Evolutionary conservation across 2,329 filamentous ascomycete species (phyloP), one percentile per base, ranked within the genome.

Genomic region (Coniochaeta prunicola): DNA sequence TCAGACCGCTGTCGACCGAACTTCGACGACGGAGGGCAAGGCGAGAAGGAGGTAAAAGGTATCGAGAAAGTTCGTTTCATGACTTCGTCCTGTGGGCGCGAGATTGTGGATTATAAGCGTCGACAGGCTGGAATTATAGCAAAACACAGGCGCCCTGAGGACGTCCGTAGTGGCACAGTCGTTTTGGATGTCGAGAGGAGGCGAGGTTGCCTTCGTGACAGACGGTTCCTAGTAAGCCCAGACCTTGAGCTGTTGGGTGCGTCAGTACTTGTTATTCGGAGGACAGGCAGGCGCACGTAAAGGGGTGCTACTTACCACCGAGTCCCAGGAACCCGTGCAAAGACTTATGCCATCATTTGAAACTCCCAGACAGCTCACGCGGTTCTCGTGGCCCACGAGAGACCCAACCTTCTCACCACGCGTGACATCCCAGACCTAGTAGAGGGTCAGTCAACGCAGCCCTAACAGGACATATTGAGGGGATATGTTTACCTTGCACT

Each of bases 271-370:
- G 33, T 24, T 24, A n/a, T 17, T 12, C 19, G 53, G n/a, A n/a
- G n/a, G n/a, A 55, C 28, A 19, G 4, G 28, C 28, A 7, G 28
- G 12, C 12, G 7, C 26, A 53, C 15, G 9, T 12, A 31, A 33
- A 26, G 24, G 24, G 31, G n/a, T 12, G 34, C 36, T 59, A 83
- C 91, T 79, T 84, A 97, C 94, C 82, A 96, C 84, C 70, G 94
- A 97, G 79, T 99, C 94, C 94, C 94, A 99, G 67, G 94, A 99
- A 75, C 94, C 94, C 71, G 94, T 99, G 85, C 94, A 97, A 79
- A 99, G 82, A 80, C 93, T 97, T 80, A 97, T 96, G 63, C 93
- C 94, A 72, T 99, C 94, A 75, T 97, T 97, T 82, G 93, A 97
- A 68, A 99, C 94, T 66, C 94, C 94, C 72, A 99, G 80, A 77